A percentile compares a stretch with the other conserved stretches of the same genome.
phyloP scores from a whole-genome alignment of 495 filamentous ascomycete genomes.

The Pseudotulostoma volvatum region DNA sequence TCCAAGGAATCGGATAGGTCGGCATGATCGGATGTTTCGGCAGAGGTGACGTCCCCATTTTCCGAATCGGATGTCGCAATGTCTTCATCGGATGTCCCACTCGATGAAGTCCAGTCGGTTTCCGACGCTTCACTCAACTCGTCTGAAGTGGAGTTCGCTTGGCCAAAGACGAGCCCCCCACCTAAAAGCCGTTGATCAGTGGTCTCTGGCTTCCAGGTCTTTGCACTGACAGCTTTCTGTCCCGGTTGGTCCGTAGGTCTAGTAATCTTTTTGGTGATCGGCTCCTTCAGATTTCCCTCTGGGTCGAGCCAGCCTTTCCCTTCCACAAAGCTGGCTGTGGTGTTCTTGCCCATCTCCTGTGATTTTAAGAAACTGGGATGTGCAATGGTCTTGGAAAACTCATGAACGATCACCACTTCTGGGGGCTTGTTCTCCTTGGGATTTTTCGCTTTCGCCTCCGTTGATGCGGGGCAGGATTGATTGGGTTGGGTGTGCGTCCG shows the following conservation, averaged over 20 bases:
- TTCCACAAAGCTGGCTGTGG: slow-evolving; percentile 32
- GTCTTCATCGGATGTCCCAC: slow-evolving; percentile 24
- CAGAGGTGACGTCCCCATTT: slow-evolving; percentile 11
- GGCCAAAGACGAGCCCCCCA: too few relatives aligned
- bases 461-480: slow-evolving; percentile 15
- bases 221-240: slow-evolving; percentile 4
- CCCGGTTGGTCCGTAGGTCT: slow-evolving; percentile 22
- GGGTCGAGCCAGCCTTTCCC: slow-evolving; percentile 82
- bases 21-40: slow-evolving; percentile 11
- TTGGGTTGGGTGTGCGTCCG: slow-evolving; percentile 60
- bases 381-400: slow-evolving; percentile 65
- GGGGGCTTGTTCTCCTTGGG: slow-evolving; percentile 32
- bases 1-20: neutral
- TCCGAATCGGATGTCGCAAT: slow-evolving; percentile 9
- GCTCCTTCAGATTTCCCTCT: slow-evolving; percentile 59
- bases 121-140: neutral
- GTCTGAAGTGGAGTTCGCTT: too few relatives aligned
- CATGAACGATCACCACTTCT: slow-evolving; percentile 53
- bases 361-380: slow-evolving; percentile 59
- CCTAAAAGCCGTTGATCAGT: too few relatives aligned
- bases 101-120: slow-evolving; percentile 28
- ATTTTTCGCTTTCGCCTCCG: slow-evolving; percentile 26
- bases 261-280: slow-evolving; percentile 17
- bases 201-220: neutral
- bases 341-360: slow-evolving; percentile 14